Base-by-base conservation (phyloP, 2,329 filamentous ascomycete species). In the Paecilomyces sp. region DNA sequence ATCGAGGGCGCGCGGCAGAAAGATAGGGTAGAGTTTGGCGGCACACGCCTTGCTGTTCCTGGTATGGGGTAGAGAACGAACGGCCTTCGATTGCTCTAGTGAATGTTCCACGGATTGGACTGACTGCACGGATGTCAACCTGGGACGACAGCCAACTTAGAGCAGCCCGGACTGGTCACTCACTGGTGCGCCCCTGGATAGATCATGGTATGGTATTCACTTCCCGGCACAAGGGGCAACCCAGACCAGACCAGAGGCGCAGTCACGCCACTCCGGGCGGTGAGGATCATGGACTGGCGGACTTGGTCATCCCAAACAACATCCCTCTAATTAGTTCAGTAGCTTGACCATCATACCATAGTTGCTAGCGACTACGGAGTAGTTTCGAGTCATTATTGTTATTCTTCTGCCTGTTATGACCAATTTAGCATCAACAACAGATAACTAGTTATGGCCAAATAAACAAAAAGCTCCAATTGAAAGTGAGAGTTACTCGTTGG, bases 261-360 rank as follows among this genome's bases (percentile, higher is more conserved):
- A 22, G 22, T 63, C 61, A 61, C 59, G 59, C 61, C 59, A 63
- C 59, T 53, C 57, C 59, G 59, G 61, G 55, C 18, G 47, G 41
- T 18, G 55, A 30, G 53, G 56, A 56, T 57, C 56, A 54, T 28
- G 3, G 3, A 28, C 25, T 28, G 25, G 25, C 6, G 25, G 25
- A 28, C 22, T 22, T 31, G 52, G 30, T 28, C 52, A 54, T 15
- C 25, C 5, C 25, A 54, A 28, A 28, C 11, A 28, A 54, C 30
- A 54, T 31, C 30, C 15, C 15, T 28, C 22, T 54, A 15, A 28
- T 15, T 54, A 31, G 52, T 52, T 18, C 25, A 25, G 13, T 51
- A n/a, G 28, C 15, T 15, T 41, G n/a, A 41, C 5, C 36, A 41
- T 22, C 22, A 22, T 22, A 22, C 22, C 22, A 22, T 22, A 22